Percentiles rank a stretch among this genome's conserved stretches.
Evolutionary conservation across 106 monocot species (phyloP).

Genomic region (Platanthera guangdongensis): DNA sequence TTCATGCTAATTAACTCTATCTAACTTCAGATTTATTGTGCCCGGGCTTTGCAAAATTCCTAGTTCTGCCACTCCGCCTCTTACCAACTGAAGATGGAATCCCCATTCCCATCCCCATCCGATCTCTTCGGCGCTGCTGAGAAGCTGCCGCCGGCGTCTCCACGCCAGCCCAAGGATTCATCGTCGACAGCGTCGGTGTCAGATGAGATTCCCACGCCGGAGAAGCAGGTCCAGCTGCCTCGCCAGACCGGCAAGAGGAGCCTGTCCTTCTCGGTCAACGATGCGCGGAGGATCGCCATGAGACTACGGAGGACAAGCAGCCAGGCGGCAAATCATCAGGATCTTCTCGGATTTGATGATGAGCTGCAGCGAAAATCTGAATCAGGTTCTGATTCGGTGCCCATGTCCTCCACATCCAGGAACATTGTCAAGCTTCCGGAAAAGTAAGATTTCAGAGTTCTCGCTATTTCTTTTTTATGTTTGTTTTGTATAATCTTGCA

Average conservation of each 20-base stretch:
- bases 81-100: too few relatives aligned
- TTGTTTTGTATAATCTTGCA: not conserved
- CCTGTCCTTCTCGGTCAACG: slow-evolving; percentile 47
- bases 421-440: slow-evolving; percentile 32
- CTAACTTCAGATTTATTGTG: too few relatives aligned
- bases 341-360: slow-evolving; percentile 10
- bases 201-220: slow-evolving; percentile 42
- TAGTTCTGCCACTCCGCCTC: too few relatives aligned
- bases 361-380: slow-evolving; percentile 3
- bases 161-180: not conserved
- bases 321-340: not conserved
- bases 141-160: not conserved
- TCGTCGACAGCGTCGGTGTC: not conserved
- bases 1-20: too few relatives aligned
- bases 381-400: not conserved
- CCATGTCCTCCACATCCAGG: slow-evolving; percentile 7
- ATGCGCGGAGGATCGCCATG: slow-evolving; percentile 39
- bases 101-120: not conserved
- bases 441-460: slow-evolving; percentile 25
- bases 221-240: slow-evolving; percentile 35
- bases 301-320: slow-evolving; percentile 12
- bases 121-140: slow-evolving; percentile 8
- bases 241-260: slow-evolving; percentile 17
- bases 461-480: not conserved
- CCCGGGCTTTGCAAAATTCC: too few relatives aligned